phyloP scores from a whole-genome alignment of 73 alveolate genomes.

The Loxodes magnus region DNA sequence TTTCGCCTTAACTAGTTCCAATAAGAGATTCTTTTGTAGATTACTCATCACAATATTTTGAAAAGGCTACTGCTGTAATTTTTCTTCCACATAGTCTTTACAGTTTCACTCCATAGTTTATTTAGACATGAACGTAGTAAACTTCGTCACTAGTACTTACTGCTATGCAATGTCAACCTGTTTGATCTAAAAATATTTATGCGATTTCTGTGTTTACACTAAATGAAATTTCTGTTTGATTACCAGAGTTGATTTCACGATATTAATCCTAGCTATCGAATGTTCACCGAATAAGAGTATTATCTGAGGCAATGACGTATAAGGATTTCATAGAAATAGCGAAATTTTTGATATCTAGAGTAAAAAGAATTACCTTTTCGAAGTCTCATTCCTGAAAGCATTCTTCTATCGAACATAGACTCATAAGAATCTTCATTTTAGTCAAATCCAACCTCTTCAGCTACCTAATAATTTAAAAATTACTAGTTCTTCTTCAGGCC shows the following conservation, averaged over 20 bases:
- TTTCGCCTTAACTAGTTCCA: conserved; percentile 5
- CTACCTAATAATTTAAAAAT: background rate
- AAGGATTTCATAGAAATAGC: conserved; percentile 6
- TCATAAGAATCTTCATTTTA: background rate
- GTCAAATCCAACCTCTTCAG: conserved; percentile 9
- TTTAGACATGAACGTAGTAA: background rate
- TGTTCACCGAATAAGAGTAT: conserved; percentile 1
- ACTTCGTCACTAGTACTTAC: background rate
- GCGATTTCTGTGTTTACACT: background rate
- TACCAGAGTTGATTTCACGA: background rate
- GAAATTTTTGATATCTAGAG: conserved; percentile 1
- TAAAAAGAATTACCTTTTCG: too few species aligned
- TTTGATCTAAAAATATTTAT: conserved; percentile 3
- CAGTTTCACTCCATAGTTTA: background rate
- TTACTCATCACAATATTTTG: background rate
- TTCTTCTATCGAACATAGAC: background rate
- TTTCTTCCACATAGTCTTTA: background rate
- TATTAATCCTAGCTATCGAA: background rate
- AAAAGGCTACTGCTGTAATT: conserved; percentile 4
- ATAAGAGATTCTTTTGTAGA: background rate
- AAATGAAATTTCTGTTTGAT: background rate
- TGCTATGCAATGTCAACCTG: conserved; percentile 14
- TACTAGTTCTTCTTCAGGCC: conserved; percentile 7
- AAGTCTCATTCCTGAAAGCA: conserved; percentile 1
- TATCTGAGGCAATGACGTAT: conserved; percentile 6